Conservation (phyloP, 106 monocot genomes). For the Agapanthus africanus region DNA sequence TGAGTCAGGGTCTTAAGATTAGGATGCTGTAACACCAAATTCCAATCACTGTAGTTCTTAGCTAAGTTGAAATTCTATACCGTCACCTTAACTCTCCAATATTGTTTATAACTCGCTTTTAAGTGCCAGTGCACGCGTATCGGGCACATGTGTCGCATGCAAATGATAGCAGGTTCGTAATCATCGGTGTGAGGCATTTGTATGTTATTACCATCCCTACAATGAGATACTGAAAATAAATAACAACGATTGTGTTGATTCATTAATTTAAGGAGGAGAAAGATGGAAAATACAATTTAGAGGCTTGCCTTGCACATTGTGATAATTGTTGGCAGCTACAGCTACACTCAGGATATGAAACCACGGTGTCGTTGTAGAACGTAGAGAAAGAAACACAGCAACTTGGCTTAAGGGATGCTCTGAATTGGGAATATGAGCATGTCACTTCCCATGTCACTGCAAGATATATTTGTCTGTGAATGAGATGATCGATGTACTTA, state of each 20-base stretch:
- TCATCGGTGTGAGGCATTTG: constrained; percentile 16
- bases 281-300: no score
- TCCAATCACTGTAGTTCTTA: constrained; percentile 86
- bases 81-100: constrained; percentile 90
- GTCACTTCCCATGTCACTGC: constrained; percentile 67
- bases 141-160: constrained; percentile 84
- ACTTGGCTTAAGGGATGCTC: constrained; percentile 24
- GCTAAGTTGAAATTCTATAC: constrained; percentile 56
- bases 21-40: constrained; percentile 75
- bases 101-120: constrained; percentile 57
- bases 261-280: no score
- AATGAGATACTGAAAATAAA: not conserved
- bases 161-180: constrained; percentile 11
- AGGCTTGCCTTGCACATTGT: constrained; percentile 37
- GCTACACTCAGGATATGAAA: constrained; percentile 60
- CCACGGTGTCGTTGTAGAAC: constrained; percentile 59
- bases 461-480: not conserved
- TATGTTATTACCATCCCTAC: constrained; percentile 16
- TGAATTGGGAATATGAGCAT: constrained; percentile 62
- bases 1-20: constrained; percentile 40
- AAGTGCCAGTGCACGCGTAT: constrained; percentile 86
- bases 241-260: not conserved
- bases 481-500: not conserved
- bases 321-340: constrained; percentile 40
- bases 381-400: constrained; percentile 84